Base-by-base conservation (phyloP, 139 green algal genomes). In the Tetraselmis chui region DNA sequence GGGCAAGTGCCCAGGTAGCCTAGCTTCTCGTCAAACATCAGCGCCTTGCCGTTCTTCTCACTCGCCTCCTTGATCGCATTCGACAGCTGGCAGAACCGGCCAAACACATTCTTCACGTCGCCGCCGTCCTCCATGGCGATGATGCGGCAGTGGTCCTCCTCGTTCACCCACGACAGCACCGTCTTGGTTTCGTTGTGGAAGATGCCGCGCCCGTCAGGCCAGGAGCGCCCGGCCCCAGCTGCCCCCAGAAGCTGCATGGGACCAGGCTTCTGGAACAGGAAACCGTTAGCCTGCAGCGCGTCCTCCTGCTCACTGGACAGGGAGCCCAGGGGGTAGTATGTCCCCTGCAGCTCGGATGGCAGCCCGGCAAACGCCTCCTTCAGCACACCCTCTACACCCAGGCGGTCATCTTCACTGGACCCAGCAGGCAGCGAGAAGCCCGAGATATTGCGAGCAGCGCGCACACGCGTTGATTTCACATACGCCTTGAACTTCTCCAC, bases 61-160 rank as follows among this genome's bases (percentile, higher is more conserved):
- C 31, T 28, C 18, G 30, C 78, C 25, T 31, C 30, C 78, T 81
- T 81, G 78, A 81, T 81, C 31, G 78, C 30, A 24, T 81, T 25
- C 22, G 78, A 81, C 32, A 81, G 32, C 29, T 81, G 78, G 32
- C 78, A 81, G 78, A 81, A 81, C 31, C 78, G 78, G 5, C 2
- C 31, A 45, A 81, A 81, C 30, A 81, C 78, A 26, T 45, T 45
- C 78, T 81, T 81, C 30, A 81, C 59, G 78, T 81, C 78, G 29
- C 78, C 78, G 22, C 78, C 78, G 28, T 81, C 59, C 78, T 81
- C 78, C 78, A 81, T 81, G 26, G 78, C 75, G 78, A 81, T 81
- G 78, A 81, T 81, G 30, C 78, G 78, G 78, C 78, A 81, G 78
- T 81, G 78, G 78, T 81, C 78, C 78, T 81, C 78, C 78, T 81